A percentile compares a stretch with the other conserved stretches of the same genome.
These are phyloP conservation scores for Candida oleophila DNA, from an alignment of 805 yeast species.

Conservation along the genomic window DNA sequence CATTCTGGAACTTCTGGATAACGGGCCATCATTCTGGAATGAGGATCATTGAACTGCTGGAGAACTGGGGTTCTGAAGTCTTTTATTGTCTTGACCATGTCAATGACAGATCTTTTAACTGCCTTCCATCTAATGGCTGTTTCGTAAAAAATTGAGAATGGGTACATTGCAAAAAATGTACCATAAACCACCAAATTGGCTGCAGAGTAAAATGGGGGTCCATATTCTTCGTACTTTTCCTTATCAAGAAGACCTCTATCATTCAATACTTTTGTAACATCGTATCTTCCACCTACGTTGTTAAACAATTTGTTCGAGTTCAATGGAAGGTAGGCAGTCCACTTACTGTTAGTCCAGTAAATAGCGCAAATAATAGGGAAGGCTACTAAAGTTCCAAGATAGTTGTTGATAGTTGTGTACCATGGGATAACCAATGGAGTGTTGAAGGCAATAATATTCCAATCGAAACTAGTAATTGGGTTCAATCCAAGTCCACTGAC, in stretches of 20 bases:
- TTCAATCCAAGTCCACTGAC: constrained; percentile 49
- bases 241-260: constrained; percentile 27
- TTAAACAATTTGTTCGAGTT: constrained; percentile 45
- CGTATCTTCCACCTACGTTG: constrained; percentile 47
- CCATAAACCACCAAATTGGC: constrained; percentile 27
- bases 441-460: constrained; percentile 36
- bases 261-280: constrained; percentile 42
- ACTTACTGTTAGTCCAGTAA: constrained; percentile 19
- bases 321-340: constrained; percentile 32
- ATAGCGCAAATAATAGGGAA: constrained; percentile 19
- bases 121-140: constrained; percentile 10
- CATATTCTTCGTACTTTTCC: constrained; percentile 18
- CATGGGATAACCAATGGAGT: constrained; percentile 43
- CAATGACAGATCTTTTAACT: constrained; percentile 1
- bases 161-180: constrained; percentile 26
- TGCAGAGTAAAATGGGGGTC: constrained; percentile 32
- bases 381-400: constrained; percentile 18
- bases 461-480: constrained; percentile 55
- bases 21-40: constrained; percentile 29
- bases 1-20: constrained; percentile 37
- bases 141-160: constrained; percentile 24
- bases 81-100: constrained; percentile 9
- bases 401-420: constrained; percentile 18
- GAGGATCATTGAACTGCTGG: constrained; percentile 33
- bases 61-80: constrained; percentile 22